phyloP scores from a whole-genome alignment of 139 green algal species.

The Chlamydomonas sphaeroides region DNA sequence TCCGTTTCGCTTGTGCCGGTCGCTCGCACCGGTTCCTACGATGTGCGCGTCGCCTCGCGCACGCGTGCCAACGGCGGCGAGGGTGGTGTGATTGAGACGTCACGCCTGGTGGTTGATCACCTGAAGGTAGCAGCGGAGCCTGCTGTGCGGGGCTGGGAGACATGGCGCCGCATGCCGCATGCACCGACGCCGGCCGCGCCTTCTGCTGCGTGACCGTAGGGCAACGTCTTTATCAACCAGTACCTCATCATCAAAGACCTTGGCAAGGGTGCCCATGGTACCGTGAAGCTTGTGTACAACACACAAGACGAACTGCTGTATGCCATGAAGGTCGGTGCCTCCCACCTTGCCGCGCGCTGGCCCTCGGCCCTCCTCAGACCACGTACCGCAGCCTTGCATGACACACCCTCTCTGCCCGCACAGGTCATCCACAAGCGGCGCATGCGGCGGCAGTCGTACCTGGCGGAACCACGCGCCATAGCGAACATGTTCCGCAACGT shows the following conservation, averaged over 20 bases:
- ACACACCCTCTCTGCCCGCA: too few relatives aligned
- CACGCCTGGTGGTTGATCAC: constrained; percentile 32
- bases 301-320: constrained; percentile 79
- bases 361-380: too few relatives aligned
- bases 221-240: constrained; percentile 82
- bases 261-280: constrained; percentile 75
- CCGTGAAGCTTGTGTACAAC: constrained; percentile 84
- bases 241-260: constrained; percentile 86
- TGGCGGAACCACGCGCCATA: constrained; percentile 7
- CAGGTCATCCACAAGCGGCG: constrained; percentile 49
- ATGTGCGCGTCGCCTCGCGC: constrained; percentile 34
- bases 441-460: constrained; percentile 35
- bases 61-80: constrained; percentile 27
- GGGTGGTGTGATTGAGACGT: constrained; percentile 40
- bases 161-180: too few relatives aligned
- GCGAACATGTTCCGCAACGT: constrained; percentile 27
- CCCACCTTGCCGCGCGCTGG: too few relatives aligned
- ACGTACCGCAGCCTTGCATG: too few relatives aligned
- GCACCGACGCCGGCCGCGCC: too few relatives aligned
- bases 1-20: constrained; percentile 35
- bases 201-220: constrained; percentile 28
- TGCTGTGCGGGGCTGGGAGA: not conserved
- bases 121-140: constrained; percentile 14
- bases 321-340: constrained; percentile 76
- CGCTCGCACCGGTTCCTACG: constrained; percentile 32